A percentile compares a stretch with the other conserved stretches of the same genome.
Evolutionary conservation across 2,329 filamentous ascomycete species (phyloP).

Genomic region (Fusarium camptoceras): DNA sequence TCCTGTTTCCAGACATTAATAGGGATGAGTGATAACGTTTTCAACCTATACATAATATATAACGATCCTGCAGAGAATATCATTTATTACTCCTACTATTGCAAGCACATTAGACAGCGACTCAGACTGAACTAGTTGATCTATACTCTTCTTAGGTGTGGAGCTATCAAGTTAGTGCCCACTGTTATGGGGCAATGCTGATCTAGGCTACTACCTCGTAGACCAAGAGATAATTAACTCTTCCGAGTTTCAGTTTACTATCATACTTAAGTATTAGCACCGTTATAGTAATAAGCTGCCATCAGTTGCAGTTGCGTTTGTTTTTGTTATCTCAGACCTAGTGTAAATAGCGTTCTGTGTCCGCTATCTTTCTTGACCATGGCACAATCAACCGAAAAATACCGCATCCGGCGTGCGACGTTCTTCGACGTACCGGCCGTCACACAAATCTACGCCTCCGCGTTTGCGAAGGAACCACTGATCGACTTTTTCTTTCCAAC

Average conservation of each 20-base stretch:
- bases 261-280: too few species aligned
- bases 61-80: not conserved
- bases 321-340: too few species aligned
- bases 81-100: not conserved
- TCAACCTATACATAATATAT: not conserved
- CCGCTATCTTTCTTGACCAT: not conserved
- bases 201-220: too few species aligned
- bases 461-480: not conserved
- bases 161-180: not conserved
- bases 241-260: too few species aligned
- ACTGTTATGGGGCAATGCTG: not conserved
- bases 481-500: slow-evolving; percentile 12
- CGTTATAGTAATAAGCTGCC: too few species aligned
- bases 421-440: slow-evolving; percentile 10
- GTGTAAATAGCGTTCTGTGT: too few species aligned
- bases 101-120: not conserved
- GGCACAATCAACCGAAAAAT: not conserved
- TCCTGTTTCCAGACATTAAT: not conserved
- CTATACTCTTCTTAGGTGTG: too few species aligned
- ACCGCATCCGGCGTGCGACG: slow-evolving; percentile 3
- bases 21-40: not conserved
- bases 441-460: slow-evolving; percentile 1
- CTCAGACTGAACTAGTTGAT: not conserved
- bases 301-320: too few species aligned
- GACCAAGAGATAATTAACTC: too few species aligned